Percentiles rank a stretch among this genome's conserved stretches.
Evolutionary conservation across 148 eudicot species (phyloP).

Genomic region (Persicaria tinctoria): DNA sequence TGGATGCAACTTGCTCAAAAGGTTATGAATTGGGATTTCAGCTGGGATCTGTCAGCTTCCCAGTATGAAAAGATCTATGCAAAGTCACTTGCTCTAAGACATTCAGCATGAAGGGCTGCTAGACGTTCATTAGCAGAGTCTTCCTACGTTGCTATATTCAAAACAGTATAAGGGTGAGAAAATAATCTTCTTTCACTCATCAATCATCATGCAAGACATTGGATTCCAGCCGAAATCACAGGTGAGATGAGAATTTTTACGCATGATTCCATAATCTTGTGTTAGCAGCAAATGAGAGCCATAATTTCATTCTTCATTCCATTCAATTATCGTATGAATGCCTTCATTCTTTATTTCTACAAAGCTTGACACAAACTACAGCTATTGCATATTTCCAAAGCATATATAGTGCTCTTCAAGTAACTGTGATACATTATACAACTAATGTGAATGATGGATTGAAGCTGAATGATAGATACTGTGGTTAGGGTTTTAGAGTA

Average conservation of each 20-base stretch:
- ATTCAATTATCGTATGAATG: no score
- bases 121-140: conserved; percentile 21
- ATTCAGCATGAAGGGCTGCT: conserved; percentile 34
- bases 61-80: conserved; percentile 75
- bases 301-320: no score
- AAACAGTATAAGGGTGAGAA: not conserved
- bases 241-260: not conserved
- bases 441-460: not conserved
- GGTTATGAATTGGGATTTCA: conserved; percentile 76
- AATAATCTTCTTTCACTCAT: not conserved
- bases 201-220: conserved; percentile 4
- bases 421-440: no score
- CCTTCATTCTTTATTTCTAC: not conserved
- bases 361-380: not conserved
- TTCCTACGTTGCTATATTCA: not conserved
- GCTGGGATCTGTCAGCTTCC: conserved; percentile 82
- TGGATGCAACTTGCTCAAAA: conserved; percentile 81
- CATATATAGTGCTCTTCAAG: no score
- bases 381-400: not conserved
- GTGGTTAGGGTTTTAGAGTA: not conserved
- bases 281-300: not conserved
- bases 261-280: not conserved
- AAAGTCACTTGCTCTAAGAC: conserved; percentile 53
- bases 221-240: not conserved
- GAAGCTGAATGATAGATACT: not conserved